phyloP scores from a whole-genome alignment of 2,329 filamentous ascomycete genomes.

The Diaporthe sp. region DNA sequence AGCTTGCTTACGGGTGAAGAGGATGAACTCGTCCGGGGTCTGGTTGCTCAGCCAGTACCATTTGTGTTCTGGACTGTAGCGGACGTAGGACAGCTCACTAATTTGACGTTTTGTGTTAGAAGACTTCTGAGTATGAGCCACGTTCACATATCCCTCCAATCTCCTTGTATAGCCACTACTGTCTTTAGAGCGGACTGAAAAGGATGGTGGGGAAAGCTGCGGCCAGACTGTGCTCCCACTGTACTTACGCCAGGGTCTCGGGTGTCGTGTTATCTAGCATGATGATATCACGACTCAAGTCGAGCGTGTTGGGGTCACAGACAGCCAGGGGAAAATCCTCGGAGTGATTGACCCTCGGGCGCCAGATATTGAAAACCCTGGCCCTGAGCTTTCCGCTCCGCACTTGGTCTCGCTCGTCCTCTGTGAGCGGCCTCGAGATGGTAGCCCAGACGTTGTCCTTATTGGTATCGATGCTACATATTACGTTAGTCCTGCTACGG shows the following conservation, averaged over 20 bases:
- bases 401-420: slow-evolving; percentile 13
- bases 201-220: background rate
- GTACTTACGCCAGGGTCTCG: slow-evolving; percentile 24
- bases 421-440: slow-evolving; percentile 11
- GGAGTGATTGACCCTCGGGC: slow-evolving; percentile 16
- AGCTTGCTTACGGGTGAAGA: no score
- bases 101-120: background rate
- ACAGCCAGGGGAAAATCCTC: slow-evolving; percentile 24
- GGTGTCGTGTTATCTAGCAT: slow-evolving; percentile 21
- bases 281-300: background rate
- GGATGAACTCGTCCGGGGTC: slow-evolving; percentile 22
- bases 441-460: slow-evolving; percentile 22
- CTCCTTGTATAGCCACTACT: no score
- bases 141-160: no score
- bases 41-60: slow-evolving; percentile 27
- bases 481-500: no score
- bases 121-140: no score
- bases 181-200: background rate
- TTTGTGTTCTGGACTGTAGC: slow-evolving; percentile 10
- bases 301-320: slow-evolving; percentile 22
- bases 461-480: slow-evolving; percentile 22
- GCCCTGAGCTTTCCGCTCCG: slow-evolving; percentile 19
- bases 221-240: no score
- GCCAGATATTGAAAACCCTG: slow-evolving; percentile 26
- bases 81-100: slow-evolving; percentile 9